Evolutionary conservation across 768 basidiomycete genomes (phyloP).

Genomic region (Kockovaella imperatae): DNA sequence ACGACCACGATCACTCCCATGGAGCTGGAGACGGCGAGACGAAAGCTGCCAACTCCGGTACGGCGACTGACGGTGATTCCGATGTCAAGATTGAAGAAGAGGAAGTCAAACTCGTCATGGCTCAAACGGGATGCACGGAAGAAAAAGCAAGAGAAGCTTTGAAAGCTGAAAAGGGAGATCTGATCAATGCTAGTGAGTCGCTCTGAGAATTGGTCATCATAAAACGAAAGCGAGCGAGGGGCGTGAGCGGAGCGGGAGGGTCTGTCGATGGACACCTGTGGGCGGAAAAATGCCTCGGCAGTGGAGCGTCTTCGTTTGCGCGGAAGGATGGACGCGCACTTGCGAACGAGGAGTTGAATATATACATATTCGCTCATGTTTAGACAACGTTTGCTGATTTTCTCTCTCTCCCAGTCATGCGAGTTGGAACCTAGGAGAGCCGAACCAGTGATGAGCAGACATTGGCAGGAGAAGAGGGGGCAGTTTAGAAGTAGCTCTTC

Average conservation of each 20-base stretch:
- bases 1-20: conserved; percentile 25
- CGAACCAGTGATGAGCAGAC: no score
- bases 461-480: no score
- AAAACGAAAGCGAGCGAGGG: no score
- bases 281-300: no score
- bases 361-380: no score
- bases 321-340: no score
- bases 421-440: conserved; percentile 2
- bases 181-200: conserved; percentile 91
- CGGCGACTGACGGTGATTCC: conserved; percentile 1
- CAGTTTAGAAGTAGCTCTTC: no score
- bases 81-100: conserved; percentile 61
- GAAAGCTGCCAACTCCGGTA: conserved; percentile 12
- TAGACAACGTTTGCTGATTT: not conserved
- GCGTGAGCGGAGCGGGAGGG: no score
- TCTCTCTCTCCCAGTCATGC: conserved; percentile 1
- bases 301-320: no score
- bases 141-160: conserved; percentile 85
- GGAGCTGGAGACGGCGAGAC: conserved; percentile 26
- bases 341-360: no score
- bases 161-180: conserved; percentile 84
- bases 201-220: not conserved
- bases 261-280: no score
- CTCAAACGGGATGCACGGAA: conserved; percentile 76
- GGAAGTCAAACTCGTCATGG: conserved; percentile 91